Base-by-base conservation (phyloP, 139 green algal species). In the Cymbomonas tetramitiformis region DNA sequence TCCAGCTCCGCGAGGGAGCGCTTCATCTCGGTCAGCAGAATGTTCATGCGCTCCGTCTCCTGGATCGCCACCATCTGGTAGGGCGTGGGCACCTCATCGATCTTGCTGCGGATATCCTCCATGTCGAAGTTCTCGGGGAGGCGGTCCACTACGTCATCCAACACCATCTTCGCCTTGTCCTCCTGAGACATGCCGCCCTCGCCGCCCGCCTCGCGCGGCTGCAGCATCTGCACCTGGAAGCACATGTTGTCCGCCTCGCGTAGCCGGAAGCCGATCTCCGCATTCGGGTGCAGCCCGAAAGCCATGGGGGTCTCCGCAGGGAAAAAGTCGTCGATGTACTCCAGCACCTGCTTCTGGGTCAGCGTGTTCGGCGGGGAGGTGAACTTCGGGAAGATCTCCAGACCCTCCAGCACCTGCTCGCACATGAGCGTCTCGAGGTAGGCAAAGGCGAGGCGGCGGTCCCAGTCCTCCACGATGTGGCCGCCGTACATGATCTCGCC, bases 401-500 rank as follows among this genome's bases (percentile, higher is more conserved):
- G 40, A 8, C 55, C 55, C n/a, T 64, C 86, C 48, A 95, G 67
- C 53, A 94, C 74, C 6, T 55, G 51, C 59, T 92, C 81, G 21
- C 82, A 81, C 50, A 95, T 75, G 66, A 84, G 85, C 46, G 23
- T 82, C 51, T 53, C 38, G n/a, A 90, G 70, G 69, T 93, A 90
- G 2, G 73, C 71, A 38, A 69, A 79, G 12, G 75, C 68, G n/a
- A 94, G 75, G 32, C 84, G 81, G 15, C 86, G 65, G 62, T 95
- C 86, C 79, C 82, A 93, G 61, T 88, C 83, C 58, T 95, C 86
- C 41, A 94, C 86, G 26, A 95, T 84, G 74, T 95, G 86, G 4
- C 86, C 86, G 15, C 86, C 86, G 57, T 95, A 95, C 79, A 95
- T 92, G 67, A 95, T 95, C 70, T 95, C 86, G 24, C 86, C 86